Conservation (phyloP, 306 rosid genomes). For the Benincasa hispida region DNA sequence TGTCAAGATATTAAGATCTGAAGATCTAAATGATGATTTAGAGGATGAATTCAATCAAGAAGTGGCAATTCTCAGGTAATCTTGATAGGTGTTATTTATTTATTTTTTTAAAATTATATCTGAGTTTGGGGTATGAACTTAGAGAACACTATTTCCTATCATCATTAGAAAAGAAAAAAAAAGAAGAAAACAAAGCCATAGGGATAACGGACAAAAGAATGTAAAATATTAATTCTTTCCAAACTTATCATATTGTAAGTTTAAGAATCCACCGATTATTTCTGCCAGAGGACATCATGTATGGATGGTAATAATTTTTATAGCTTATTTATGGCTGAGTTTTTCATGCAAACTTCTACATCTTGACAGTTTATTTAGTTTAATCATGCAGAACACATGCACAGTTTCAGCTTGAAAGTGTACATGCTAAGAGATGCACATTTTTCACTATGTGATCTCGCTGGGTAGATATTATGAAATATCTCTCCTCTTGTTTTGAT, state of each 20-base stretch:
- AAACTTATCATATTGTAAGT: background rate
- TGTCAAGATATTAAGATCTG: constrained; percentile 81
- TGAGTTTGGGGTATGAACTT: background rate
- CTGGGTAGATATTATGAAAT: background rate
- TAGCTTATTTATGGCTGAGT: background rate
- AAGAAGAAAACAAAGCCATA: no score
- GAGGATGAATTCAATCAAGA: constrained; percentile 97
- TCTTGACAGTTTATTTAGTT: background rate
- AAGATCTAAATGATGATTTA: constrained; percentile 63
- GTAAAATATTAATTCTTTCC: background rate
- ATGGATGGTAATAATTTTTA: background rate
- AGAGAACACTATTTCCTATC: background rate
- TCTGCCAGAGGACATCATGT: background rate
- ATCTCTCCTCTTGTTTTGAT: background rate
- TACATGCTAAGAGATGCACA: background rate
- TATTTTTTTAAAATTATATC: background rate
- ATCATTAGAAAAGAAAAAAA: no score
- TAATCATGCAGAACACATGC: background rate
- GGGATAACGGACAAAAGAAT: no score
- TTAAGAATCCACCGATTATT: background rate
- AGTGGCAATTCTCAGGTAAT: constrained; percentile 79
- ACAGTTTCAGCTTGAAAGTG: background rate
- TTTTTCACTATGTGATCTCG: background rate
- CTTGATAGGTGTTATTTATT: background rate
- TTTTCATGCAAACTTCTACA: background rate